These are phyloP conservation scores for Claviceps maximensis DNA, from an alignment of 2,329 filamentous ascomycete genomes.

Conservation along the genomic window DNA sequence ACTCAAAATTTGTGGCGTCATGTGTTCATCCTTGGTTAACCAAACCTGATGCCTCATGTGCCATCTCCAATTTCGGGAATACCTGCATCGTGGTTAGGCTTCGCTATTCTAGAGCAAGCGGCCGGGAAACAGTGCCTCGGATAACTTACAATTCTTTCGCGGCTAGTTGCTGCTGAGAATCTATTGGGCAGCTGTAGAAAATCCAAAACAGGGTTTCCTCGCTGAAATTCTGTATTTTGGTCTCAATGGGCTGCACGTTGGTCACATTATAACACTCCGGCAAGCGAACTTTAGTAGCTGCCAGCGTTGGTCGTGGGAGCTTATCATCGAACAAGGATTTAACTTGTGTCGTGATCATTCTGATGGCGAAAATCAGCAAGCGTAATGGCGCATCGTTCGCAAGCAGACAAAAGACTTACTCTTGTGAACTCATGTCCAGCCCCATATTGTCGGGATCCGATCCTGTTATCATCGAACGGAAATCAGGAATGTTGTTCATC, in stretches of 20 bases:
- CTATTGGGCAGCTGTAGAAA: slow-evolving; percentile 52
- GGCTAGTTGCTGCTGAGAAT: slow-evolving; percentile 50
- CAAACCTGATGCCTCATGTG: slow-evolving; percentile 54
- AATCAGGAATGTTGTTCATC: slow-evolving; percentile 52
- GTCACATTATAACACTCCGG: slow-evolving; percentile 56
- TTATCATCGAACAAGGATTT: slow-evolving; percentile 49
- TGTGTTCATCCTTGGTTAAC: slow-evolving; percentile 54
- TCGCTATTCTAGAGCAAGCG: not conserved
- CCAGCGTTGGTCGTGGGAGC: slow-evolving; percentile 42
- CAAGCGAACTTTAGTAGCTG: slow-evolving; percentile 37
- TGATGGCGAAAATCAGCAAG: slow-evolving; percentile 17
- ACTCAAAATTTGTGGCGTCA: slow-evolving; percentile 47
- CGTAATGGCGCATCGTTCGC: not conserved
- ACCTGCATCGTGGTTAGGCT: slow-evolving; percentile 24
- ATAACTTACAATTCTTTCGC: slow-evolving; percentile 45
- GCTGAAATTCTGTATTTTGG: slow-evolving; percentile 53
- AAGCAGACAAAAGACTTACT: slow-evolving; percentile 31
- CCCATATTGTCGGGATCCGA: slow-evolving; percentile 45
- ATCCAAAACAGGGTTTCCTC: slow-evolving; percentile 59
- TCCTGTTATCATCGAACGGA: slow-evolving; percentile 46
- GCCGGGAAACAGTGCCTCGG: not conserved
- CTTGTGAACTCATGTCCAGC: slow-evolving; percentile 41
- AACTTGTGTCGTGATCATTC: slow-evolving; percentile 43
- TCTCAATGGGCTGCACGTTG: slow-evolving; percentile 52
- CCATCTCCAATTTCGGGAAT: slow-evolving; percentile 54